Evolutionary conservation across 2,329 filamentous ascomycete species (phyloP).

Genomic region (Trichoderma afroharzianum): DNA sequence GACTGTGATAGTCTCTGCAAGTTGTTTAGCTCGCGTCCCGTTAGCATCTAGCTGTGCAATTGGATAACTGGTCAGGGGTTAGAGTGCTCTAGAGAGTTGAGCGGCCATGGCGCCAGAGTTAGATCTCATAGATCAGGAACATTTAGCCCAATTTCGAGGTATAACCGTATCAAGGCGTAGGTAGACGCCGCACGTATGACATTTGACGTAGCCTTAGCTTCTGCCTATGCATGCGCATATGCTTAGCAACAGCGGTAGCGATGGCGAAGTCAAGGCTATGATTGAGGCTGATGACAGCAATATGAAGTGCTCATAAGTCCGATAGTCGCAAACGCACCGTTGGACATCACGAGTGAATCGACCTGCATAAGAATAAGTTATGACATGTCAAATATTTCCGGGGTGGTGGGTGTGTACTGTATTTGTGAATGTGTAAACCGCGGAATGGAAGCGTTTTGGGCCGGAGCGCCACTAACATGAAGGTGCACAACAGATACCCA

Average conservation of each 20-base stretch:
- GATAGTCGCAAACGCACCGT: too few species aligned
- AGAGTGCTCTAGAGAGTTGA: background rate
- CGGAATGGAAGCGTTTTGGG: background rate
- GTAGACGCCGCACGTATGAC: background rate
- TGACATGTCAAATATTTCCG: background rate
- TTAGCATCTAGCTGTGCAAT: background rate
- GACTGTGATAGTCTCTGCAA: background rate
- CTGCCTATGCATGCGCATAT: background rate
- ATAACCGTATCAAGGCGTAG: background rate
- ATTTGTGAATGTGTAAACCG: background rate
- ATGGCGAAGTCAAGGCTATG: background rate
- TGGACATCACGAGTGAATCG: background rate
- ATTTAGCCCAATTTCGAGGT: background rate
- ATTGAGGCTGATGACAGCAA: background rate
- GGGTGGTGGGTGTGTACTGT: background rate
- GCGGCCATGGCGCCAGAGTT: background rate
- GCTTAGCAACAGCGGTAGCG: background rate
- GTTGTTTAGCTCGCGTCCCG: background rate
- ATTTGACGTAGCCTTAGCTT: background rate
- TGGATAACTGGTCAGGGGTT: background rate
- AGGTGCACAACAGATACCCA: background rate
- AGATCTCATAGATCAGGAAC: background rate
- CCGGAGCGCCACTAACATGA: background rate
- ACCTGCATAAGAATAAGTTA: background rate
- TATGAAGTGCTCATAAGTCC: background rate